phyloP scores from a whole-genome alignment of 2,329 filamentous ascomycete genomes.

The Colletotrichum melonis region DNA sequence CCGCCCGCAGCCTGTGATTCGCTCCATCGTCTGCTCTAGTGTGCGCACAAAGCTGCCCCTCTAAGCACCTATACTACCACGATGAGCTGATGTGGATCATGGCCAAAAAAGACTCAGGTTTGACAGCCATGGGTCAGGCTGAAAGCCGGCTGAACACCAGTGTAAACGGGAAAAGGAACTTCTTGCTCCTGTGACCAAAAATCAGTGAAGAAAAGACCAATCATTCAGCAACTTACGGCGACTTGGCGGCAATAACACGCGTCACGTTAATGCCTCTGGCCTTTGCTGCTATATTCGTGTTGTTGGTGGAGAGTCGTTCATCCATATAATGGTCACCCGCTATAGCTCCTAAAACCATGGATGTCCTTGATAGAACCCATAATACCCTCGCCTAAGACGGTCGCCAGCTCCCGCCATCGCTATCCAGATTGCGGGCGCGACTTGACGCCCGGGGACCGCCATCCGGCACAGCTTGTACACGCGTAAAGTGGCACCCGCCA shows the following conservation, averaged over 20 bases:
- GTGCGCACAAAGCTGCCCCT: neutral
- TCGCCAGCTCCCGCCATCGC: conserved; percentile 29
- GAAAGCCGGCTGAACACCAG: conserved; percentile 12
- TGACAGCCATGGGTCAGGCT: neutral
- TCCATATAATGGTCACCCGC: conserved; percentile 37
- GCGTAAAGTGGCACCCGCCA: conserved; percentile 39
- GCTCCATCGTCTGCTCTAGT: neutral
- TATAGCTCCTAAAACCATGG: conserved; percentile 30
- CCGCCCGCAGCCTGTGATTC: conserved; percentile 16
- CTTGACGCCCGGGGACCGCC: conserved; percentile 1
- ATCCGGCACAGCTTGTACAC: conserved; percentile 34
- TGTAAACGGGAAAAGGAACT: neutral
- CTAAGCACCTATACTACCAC: neutral
- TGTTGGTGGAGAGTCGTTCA: conserved; percentile 29
- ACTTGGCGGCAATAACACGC: conserved; percentile 36
- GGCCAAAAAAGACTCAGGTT: neutral
- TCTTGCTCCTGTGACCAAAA: neutral
- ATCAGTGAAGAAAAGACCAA: conserved; percentile 10
- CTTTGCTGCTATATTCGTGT: conserved; percentile 19
- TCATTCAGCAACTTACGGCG: conserved; percentile 9
- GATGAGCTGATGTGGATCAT: conserved; percentile 11
- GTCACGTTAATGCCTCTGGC: conserved; percentile 41
- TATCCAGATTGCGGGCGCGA: conserved; percentile 16
- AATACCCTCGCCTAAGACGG: conserved; percentile 15
- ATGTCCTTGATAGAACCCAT: conserved; percentile 22